Base-by-base conservation (phyloP, 805 yeast species). In the Ogataea methylovora region DNA sequence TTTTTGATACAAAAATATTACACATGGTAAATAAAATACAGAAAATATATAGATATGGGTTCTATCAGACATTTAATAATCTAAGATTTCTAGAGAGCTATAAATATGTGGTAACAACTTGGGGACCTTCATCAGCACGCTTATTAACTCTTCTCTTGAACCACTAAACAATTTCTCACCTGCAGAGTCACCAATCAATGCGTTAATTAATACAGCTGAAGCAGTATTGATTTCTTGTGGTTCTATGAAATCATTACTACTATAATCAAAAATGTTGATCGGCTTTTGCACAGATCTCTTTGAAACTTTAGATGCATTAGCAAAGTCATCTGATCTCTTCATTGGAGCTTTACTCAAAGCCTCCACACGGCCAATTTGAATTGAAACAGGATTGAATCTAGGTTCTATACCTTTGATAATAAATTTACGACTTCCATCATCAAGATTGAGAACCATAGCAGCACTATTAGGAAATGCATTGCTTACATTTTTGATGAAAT, bases 321-420 rank as follows among this genome's bases (percentile, higher is more conserved):
- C 39, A 12, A 24, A 30, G 6, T 41, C 42, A 14, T 24, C 30
- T 12, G 37, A 29, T 23, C 26, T 35, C 30, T n/a, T 33, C 15
- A 27, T 20, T 25, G 21, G 38, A n/a, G 27, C 32, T 20, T 14
- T 46, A 32, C 46, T 51, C 34, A 44, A 43, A 17, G 73, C 70
- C 21, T 65, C 70, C 21, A 42, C 41, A 33, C 67, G 69, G 3
- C 74, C 78, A 9, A 62, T 65, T 32, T 56, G 61, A 5, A 71
- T 49, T 32, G 58, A 60, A 23, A 80, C 79, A 2, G 79, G 69
- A 32, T 58, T 64, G 30, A 65, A 65, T 47, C 98, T 73, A 19
- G 98, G 97, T 54, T 84, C 87, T 38, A 92, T 84, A 10, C 98
- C 97, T 58, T 84, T 84, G 49, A 92, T 92, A 29, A 92, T 85